Conservation (phyloP, 2,329 filamentous ascomycete genomes). For the Calonectria pteridis region DNA sequence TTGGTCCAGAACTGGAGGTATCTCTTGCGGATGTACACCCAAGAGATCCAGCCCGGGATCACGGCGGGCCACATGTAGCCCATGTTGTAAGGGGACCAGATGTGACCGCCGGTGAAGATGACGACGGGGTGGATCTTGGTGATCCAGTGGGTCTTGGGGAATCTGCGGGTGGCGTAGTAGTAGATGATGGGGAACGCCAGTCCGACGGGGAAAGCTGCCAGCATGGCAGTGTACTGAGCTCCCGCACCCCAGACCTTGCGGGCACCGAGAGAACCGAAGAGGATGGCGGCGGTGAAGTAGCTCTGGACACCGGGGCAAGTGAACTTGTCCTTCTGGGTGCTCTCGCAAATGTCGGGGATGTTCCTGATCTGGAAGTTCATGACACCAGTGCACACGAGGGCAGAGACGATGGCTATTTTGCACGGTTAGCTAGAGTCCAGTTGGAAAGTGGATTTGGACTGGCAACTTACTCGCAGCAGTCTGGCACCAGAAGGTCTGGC, state of each 20-base stretch:
- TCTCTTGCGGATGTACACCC: conserved; percentile 58
- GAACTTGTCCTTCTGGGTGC: conserved; percentile 51
- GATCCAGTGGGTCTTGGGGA: conserved; percentile 49
- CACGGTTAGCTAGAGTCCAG: not conserved
- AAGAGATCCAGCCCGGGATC: conserved; percentile 60
- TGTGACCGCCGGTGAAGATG: conserved; percentile 56
- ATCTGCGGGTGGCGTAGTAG: conserved; percentile 51
- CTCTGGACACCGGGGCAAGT: conserved; percentile 53
- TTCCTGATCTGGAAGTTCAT: conserved; percentile 52
- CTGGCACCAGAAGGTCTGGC: conserved; percentile 52
- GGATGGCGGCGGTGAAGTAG: conserved; percentile 55
- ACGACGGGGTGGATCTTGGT: conserved; percentile 59
- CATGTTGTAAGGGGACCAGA: conserved; percentile 60
- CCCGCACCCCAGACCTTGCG: conserved; percentile 51
- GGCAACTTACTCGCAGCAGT: conserved; percentile 40
- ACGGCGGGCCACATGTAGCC: conserved; percentile 62
- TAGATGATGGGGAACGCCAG: conserved; percentile 51
- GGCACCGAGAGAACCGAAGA: conserved; percentile 56
- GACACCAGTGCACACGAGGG: conserved; percentile 49
- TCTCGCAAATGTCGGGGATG: conserved; percentile 1
- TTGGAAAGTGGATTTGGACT: too few relatives aligned
- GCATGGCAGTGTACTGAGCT: conserved; percentile 51
- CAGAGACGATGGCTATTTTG: conserved; percentile 47
- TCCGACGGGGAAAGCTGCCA: conserved; percentile 56
- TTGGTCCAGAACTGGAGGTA: conserved; percentile 64